Evolutionary conservation across 345 rosid species (phyloP).

Genomic region (Arabidopsis arenosa): DNA sequence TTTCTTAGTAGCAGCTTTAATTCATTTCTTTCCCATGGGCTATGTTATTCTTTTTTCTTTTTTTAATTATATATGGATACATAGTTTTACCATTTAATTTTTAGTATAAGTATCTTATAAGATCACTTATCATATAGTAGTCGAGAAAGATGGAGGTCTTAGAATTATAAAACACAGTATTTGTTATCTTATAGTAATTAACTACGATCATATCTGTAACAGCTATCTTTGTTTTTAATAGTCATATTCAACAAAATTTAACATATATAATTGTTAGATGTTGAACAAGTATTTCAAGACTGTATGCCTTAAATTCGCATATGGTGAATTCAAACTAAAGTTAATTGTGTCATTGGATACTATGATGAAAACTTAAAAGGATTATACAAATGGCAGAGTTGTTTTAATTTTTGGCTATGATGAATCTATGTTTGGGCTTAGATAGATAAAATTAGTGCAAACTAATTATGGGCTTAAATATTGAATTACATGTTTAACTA

Average conservation of each 20-base stretch:
- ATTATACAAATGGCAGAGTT: background rate
- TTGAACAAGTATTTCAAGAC: background rate
- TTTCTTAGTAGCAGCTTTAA: slow-evolving; percentile 1
- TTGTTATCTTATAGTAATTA: background rate
- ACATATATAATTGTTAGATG: background rate
- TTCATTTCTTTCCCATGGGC: background rate
- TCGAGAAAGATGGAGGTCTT: background rate
- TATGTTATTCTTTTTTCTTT: background rate
- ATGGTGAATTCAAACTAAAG: background rate
- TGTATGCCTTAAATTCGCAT: background rate
- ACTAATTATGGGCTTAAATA: slow-evolving; percentile 30
- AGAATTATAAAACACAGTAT: too few relatives aligned
- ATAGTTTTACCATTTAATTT: background rate
- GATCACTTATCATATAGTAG: background rate
- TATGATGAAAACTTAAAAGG: background rate
- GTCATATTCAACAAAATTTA: background rate
- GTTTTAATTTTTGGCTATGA: background rate
- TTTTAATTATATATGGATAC: background rate
- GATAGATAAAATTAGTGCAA: background rate
- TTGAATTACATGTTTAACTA: slow-evolving; percentile 1
- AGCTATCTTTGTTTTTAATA: background rate
- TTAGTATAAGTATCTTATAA: background rate
- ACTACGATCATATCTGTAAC: background rate
- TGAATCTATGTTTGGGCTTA: slow-evolving; percentile 20
- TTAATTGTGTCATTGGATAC: too few relatives aligned